Base-by-base conservation (phyloP, 805 yeast genomes). In the Diddensiella santjacobensis region DNA sequence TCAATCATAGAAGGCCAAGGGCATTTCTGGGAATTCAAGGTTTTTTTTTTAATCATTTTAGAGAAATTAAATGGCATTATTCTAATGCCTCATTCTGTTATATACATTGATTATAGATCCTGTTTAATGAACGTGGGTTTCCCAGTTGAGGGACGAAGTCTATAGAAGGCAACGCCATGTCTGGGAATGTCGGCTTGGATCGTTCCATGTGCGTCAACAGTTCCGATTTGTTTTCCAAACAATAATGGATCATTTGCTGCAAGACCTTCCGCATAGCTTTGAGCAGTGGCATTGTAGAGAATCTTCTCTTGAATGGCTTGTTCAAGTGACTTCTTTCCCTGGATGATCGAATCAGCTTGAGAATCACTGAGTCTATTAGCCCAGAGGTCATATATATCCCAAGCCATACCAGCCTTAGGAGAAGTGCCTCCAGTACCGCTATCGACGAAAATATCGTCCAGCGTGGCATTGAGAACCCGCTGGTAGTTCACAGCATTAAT, bases 321-420 rank as follows among this genome's bases (percentile, higher is more conserved):
- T 8, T 13, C 18, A 8, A 35, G 15, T 15, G 38, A 15, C 24
- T 20, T 17, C 31, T 40, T 40, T 3, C 50, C 50, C 8, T 35
- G 3, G 36, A 51, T 42, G 19, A 48, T 38, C 13, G 44, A 22
- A 23, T 19, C 26, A 15, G 50, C 50, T 22, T 45, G 44, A 5
- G 40, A 31, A 29, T 36, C 40, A 15, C 30, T n/a, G 47, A 48
- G 36, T 24, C 54, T 38, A 39, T 42, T 45, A 3, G 33, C 52
- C 52, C 54, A 53, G 31, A 50, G 42, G 35, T 53, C 56, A 23
- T 51, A 48, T 1, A 53, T 19, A 15, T 51, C 50, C 56, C 56
- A 53, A 3, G 47, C 24, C 36, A 31, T 20, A 4, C 37, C 31
- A 36, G 40, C 36, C 39, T 53, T 30, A 13, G 50, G 44, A n/a